Evolutionary conservation across 2,329 filamentous ascomycete genomes (phyloP).

Genomic region (Fusarium dimerum): DNA sequence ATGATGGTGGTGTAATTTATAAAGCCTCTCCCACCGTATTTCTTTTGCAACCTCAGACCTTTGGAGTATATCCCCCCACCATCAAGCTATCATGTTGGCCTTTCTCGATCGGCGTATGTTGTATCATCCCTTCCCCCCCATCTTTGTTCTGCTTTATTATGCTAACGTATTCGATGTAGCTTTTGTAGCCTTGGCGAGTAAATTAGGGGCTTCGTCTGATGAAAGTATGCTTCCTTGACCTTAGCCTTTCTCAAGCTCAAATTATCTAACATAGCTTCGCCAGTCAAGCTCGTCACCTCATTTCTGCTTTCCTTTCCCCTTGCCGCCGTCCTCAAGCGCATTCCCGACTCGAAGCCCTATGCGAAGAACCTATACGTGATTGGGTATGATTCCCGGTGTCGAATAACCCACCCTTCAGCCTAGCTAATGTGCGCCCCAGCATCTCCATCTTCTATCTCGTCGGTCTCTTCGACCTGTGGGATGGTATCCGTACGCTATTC

Average conservation of each 20-base stretch:
- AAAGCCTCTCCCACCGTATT: too few relatives aligned
- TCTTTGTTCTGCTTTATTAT: background rate
- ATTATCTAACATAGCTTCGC: constrained; percentile 11
- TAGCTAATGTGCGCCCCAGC: constrained; percentile 40
- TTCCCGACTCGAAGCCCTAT: constrained; percentile 81
- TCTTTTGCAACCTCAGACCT: background rate
- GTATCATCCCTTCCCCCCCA: background rate
- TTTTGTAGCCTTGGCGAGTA: constrained; percentile 36
- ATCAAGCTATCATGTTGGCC: constrained; percentile 13
- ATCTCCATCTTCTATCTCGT: constrained; percentile 88
- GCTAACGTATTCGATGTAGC: constrained; percentile 25
- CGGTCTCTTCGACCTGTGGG: constrained; percentile 91
- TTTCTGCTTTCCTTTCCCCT: constrained; percentile 93
- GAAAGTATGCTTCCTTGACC: constrained; percentile 34
- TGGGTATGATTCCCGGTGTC: constrained; percentile 47
- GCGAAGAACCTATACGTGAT: constrained; percentile 90
- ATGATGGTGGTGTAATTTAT: too few relatives aligned
- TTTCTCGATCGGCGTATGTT: constrained; percentile 23
- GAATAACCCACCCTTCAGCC: background rate
- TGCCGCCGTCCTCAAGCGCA: constrained; percentile 81
- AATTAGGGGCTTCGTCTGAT: constrained; percentile 38
- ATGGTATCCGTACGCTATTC: constrained; percentile 74
- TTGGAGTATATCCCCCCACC: background rate
- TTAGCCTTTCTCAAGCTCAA: background rate
- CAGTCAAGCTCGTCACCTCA: constrained; percentile 90